Percentiles rank a stretch among this genome's conserved stretches.
phyloP scores from a whole-genome alignment of 768 basidiomycete genomes.

The Boletellus ananiceps region DNA sequence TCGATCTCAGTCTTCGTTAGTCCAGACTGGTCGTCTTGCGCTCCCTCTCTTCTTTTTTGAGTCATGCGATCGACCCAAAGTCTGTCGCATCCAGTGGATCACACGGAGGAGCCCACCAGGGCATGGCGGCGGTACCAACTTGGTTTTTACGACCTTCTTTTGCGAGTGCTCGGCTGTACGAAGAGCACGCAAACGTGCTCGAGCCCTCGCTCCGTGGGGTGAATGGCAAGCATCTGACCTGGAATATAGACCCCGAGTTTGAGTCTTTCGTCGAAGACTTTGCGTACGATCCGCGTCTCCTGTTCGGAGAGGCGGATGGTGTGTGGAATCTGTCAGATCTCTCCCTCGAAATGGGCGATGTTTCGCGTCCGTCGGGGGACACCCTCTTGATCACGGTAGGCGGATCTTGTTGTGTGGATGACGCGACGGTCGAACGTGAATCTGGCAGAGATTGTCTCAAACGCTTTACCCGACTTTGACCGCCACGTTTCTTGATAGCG shows the following conservation, averaged over 20 bases:
- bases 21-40: conserved; percentile 74
- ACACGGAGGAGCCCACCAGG: conserved; percentile 6
- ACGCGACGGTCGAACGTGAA: conserved; percentile 12
- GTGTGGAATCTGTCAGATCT: conserved; percentile 33
- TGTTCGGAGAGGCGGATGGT: conserved; percentile 9
- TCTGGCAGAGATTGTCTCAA: conserved; percentile 57
- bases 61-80: conserved; percentile 36
- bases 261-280: conserved; percentile 31
- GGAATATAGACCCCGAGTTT: conserved; percentile 23
- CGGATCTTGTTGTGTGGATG: conserved; percentile 14
- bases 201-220: conserved; percentile 17
- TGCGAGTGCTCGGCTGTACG: conserved; percentile 44
- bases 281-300: conserved; percentile 20
- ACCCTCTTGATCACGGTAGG: conserved; percentile 24
- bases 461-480: conserved; percentile 76
- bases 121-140: conserved; percentile 35
- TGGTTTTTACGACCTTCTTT: conserved; percentile 71
- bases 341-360: conserved; percentile 14
- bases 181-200: conserved; percentile 48
- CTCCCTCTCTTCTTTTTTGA: conserved; percentile 68
- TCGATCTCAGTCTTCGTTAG: conserved; percentile 34
- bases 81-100: conserved; percentile 15
- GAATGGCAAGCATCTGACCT: conserved; percentile 19
- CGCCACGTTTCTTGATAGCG: conserved; percentile 83
- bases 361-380: conserved; percentile 15